Conservation (phyloP, 2,329 filamentous ascomycete genomes). For the Fusarium sacchari region DNA sequence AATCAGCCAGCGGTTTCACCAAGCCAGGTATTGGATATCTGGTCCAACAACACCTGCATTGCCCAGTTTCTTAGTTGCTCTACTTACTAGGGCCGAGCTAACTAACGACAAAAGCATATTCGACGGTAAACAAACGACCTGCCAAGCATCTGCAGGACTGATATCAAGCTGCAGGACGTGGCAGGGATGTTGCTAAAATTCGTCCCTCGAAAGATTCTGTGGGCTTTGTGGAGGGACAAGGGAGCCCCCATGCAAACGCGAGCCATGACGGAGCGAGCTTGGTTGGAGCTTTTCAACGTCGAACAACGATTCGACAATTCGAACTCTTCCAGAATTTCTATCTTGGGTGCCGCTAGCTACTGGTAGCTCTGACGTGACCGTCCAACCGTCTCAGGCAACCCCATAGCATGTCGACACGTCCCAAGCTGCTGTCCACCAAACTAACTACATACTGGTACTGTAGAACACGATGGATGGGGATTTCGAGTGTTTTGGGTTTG, state of each 20-base stretch:
- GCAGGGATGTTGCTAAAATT: slow-evolving; percentile 22
- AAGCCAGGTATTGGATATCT: not conserved
- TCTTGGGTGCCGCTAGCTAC: slow-evolving; percentile 36
- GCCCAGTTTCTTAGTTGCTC: not conserved
- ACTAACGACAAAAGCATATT: slow-evolving; percentile 8
- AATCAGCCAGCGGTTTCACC: not conserved
- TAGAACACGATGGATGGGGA: slow-evolving; percentile 23
- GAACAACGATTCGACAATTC: slow-evolving; percentile 44
- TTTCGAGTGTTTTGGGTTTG: slow-evolving; percentile 14
- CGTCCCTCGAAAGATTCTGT: slow-evolving; percentile 31
- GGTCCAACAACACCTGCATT: not conserved
- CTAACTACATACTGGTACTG: not conserved
- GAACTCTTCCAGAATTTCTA: slow-evolving; percentile 46
- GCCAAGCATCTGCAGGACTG: slow-evolving; percentile 31
- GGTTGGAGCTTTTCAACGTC: slow-evolving; percentile 27
- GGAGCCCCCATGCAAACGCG: slow-evolving; percentile 22
- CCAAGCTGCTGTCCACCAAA: slow-evolving; percentile 19
- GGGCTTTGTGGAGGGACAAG: slow-evolving; percentile 38
- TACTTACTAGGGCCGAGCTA: slow-evolving; percentile 9
- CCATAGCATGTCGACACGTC: slow-evolving; percentile 39
- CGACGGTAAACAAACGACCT: slow-evolving; percentile 10
- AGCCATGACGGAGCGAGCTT: slow-evolving; percentile 38
- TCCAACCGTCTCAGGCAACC: slow-evolving; percentile 30
- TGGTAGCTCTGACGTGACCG: slow-evolving; percentile 43
- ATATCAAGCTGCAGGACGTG: slow-evolving; percentile 22